A percentile compares a stretch with the other conserved stretches of the same genome.
These are phyloP conservation scores for Chlorella vulgaris DNA, from an alignment of 139 green algal species.

Conservation along the genomic window DNA sequence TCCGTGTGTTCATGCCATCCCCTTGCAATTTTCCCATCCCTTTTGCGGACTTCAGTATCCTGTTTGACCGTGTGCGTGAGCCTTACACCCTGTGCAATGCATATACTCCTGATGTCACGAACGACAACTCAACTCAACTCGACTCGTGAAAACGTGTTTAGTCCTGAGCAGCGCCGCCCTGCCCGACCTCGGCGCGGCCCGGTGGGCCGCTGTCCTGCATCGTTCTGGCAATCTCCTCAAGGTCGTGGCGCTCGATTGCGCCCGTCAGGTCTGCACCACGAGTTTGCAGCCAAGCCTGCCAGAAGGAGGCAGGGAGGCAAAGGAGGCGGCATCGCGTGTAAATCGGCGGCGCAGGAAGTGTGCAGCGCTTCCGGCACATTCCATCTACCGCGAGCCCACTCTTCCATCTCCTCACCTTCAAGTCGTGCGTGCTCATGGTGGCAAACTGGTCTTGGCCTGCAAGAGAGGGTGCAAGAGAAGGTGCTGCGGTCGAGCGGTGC, in stretches of 20 bases:
- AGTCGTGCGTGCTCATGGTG: conserved; percentile 21
- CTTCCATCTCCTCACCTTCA: neutral
- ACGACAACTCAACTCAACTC: neutral
- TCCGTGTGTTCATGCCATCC: too few relatives aligned
- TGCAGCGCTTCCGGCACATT: too few relatives aligned
- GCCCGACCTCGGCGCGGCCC: neutral
- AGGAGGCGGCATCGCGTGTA: too few relatives aligned
- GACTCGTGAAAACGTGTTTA: neutral
- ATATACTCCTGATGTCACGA: too few relatives aligned
- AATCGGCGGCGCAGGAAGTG: too few relatives aligned
- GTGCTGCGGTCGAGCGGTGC: too few relatives aligned
- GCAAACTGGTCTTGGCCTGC: neutral
- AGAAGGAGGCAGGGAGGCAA: neutral
- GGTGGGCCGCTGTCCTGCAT: neutral
- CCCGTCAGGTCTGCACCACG: neutral
- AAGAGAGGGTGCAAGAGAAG: neutral
- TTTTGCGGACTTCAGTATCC: too few relatives aligned
- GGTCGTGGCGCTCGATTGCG: neutral
- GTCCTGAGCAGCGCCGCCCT: neutral
- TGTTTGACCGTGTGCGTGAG: too few relatives aligned
- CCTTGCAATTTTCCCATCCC: too few relatives aligned
- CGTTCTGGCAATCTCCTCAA: neutral
- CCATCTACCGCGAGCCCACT: too few relatives aligned
- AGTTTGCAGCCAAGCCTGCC: neutral
- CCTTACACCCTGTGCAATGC: too few relatives aligned